phyloP scores from a whole-genome alignment of 306 rosid genomes.

The Notholithocarpus densiflorus region DNA sequence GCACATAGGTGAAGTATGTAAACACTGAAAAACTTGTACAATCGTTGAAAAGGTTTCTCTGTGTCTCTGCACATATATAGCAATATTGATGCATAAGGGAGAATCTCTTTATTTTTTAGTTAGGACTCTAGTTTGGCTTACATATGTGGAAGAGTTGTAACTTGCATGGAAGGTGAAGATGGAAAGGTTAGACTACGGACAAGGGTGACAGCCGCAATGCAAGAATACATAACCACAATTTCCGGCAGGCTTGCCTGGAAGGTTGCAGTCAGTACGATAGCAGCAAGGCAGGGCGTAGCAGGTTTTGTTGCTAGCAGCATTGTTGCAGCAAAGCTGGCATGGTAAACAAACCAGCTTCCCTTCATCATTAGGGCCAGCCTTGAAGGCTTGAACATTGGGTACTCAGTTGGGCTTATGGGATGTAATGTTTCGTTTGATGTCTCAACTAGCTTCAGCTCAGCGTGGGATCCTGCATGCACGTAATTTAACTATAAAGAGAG shows the following conservation, averaged over 20 bases:
- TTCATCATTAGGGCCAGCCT: too few relatives aligned
- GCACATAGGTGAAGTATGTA: too few relatives aligned
- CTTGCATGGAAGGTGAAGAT: neutral
- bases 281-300: conserved; percentile 38
- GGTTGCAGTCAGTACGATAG: conserved; percentile 34
- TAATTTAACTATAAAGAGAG: neutral
- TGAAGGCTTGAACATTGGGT: neutral
- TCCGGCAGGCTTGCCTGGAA: conserved; percentile 36
- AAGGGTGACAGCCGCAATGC: conserved; percentile 26
- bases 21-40: too few relatives aligned
- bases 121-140: too few relatives aligned
- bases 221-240: conserved; percentile 33
- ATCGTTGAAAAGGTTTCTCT: too few relatives aligned
- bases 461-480: neutral
- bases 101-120: too few relatives aligned
- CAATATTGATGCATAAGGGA: too few relatives aligned
- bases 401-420: conserved; percentile 10
- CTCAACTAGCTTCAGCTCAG: neutral
- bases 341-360: conserved; percentile 24
- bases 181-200: neutral
- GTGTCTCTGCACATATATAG: too few relatives aligned
- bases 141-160: neutral
- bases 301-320: neutral
- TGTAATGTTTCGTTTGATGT: neutral
- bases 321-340: conserved; percentile 34